phyloP scores from a whole-genome alignment of 192 early-diverging fungal species.

The Polychytrium aggregatum region DNA sequence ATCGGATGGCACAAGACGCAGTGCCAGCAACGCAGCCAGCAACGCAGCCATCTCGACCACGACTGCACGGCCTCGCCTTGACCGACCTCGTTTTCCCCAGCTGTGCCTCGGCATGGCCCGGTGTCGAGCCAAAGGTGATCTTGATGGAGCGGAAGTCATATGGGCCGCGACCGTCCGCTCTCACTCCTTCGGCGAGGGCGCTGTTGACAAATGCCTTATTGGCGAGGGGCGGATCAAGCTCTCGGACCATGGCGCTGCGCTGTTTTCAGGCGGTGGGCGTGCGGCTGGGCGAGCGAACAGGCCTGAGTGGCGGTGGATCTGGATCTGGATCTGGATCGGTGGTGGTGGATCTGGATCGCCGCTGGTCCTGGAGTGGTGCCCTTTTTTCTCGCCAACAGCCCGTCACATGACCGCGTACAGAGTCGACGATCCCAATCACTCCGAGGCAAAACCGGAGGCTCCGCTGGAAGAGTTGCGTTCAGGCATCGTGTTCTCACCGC shows the following conservation, averaged over 20 bases:
- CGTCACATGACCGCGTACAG: too few species aligned
- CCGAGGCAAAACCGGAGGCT: too few species aligned
- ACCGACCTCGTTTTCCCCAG: conserved; percentile 64
- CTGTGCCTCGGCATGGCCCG: conserved; percentile 64
- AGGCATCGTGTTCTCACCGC: too few species aligned
- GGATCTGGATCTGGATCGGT: too few species aligned
- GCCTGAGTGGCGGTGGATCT: too few species aligned
- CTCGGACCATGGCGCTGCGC: conserved; percentile 8
- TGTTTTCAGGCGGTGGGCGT: neutral
- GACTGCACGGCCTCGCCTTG: neutral
- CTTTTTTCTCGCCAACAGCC: too few species aligned
- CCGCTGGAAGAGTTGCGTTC: too few species aligned
- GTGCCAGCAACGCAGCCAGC: neutral
- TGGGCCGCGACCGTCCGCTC: conserved; percentile 68
- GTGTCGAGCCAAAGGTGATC: conserved; percentile 55
- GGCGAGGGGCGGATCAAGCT: conserved; percentile 44
- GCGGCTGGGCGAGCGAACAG: too few species aligned
- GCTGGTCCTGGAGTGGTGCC: too few species aligned
- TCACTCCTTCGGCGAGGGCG: conserved; percentile 54
- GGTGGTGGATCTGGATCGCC: too few species aligned
- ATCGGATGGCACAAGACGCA: neutral
- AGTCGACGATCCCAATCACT: too few species aligned
- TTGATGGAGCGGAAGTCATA: conserved; percentile 59
- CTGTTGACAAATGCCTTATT: conserved; percentile 65
- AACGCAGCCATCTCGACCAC: too few species aligned